Percentiles rank a stretch among this genome's conserved stretches.
Conservation (phyloP, 495 filamentous ascomycete species). For the Staphylotrichum tortipilum region DNA sequence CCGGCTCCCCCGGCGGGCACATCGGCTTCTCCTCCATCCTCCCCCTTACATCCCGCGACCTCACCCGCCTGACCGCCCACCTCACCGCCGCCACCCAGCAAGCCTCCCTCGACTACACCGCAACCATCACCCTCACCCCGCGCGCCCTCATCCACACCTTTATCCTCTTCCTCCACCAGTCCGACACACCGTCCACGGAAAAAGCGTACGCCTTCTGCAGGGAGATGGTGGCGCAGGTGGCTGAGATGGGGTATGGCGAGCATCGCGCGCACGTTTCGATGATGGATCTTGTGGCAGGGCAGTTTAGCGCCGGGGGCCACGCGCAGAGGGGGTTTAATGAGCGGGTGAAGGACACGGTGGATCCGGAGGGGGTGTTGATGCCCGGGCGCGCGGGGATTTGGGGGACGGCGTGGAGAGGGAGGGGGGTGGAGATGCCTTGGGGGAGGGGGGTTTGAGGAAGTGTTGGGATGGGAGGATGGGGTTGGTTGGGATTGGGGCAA, state of each 20-base stretch:
- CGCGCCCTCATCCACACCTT: constrained; percentile 22
- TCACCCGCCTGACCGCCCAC: too few relatives aligned
- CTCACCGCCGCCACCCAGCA: too few relatives aligned
- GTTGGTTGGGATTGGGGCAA: too few relatives aligned
- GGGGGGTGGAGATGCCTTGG: background rate
- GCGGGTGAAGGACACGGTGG: constrained; percentile 45
- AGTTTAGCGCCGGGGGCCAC: constrained; percentile 45
- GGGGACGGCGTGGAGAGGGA: constrained; percentile 5
- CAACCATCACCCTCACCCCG: too few relatives aligned
- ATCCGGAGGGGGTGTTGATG: constrained; percentile 48
- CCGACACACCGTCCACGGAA: constrained; percentile 14
- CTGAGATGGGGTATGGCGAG: constrained; percentile 39
- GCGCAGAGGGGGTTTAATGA: constrained; percentile 45
- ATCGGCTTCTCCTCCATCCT: too few relatives aligned
- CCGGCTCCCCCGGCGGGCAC: too few relatives aligned
- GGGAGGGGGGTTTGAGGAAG: background rate
- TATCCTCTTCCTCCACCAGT: too few relatives aligned
- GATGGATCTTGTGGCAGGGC: constrained; percentile 46
- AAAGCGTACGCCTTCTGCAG: background rate
- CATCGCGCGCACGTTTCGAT: constrained; percentile 48
- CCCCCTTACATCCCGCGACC: too few relatives aligned
- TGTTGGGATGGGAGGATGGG: too few relatives aligned
- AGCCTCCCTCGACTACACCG: too few relatives aligned
- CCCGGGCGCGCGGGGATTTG: constrained; percentile 49
- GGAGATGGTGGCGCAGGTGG: background rate